Evolutionary conservation across 768 basidiomycete species (phyloP), one percentile per base, ranked within the genome.

Genomic region (Boletus sensibilis): DNA sequence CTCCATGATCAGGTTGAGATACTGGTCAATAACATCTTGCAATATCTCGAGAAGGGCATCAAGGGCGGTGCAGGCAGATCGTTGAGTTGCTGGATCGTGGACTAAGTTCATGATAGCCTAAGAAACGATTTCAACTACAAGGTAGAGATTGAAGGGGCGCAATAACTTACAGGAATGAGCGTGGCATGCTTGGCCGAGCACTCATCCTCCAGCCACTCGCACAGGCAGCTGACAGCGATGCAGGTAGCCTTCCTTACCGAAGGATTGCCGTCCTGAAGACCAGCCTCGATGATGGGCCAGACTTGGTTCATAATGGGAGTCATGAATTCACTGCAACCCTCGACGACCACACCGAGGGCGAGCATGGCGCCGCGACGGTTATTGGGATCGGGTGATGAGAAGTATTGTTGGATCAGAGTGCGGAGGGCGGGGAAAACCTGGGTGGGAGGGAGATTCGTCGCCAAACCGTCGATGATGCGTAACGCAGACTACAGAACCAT

Each of bases 301-400:
- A 99, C 87, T 65, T 92, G 82, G 57, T 71, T 74, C 82, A 99
- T 93, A 63, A 94, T 81, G 10, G 95, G 93, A 34, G 93, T 92
- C 85, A 99, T 98, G 76, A 78, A 98, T 78, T 98, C 95, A 75
- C 90, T 92, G 78, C 96, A 98, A 18, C 97, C 97, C 72, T 99
- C 97, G 55, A 98, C 94, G 43, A 87, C 85, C 48, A 98, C 92
- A 61, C 97, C 97, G 48, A 99, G 85, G 1, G 95, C 91, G 66
- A 96, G 92, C 77, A 98, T 88, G 9, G 94, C 96, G 46, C 92
- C 91, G 51, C 96, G 94, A 33, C 97, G 88, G 66, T 85, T 77
- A 50, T 81, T 77, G 0, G 93, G 82, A 62, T 98, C 87, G 8
- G 84, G 73, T 2, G 93, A 94, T 8, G 80, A 77, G 75, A 94